A percentile compares a stretch with the other conserved stretches of the same genome.
These are phyloP conservation scores for Mycosphaerella sp. DNA, from an alignment of 2,329 filamentous ascomycete species.

Conservation along the genomic window DNA sequence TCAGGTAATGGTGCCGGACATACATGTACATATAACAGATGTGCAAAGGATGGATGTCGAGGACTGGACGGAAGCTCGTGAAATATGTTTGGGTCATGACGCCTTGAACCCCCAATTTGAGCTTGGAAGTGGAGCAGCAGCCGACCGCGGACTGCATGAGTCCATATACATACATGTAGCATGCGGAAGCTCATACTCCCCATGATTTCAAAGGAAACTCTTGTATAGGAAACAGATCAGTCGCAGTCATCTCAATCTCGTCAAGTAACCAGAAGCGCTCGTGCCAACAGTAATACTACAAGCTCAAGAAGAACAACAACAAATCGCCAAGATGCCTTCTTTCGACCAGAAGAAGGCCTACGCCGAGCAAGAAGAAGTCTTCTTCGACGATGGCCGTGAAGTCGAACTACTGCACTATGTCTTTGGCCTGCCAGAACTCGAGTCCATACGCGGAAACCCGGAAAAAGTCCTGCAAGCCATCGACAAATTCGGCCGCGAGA, in stretches of 20 bases:
- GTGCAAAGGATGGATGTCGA: too few species aligned
- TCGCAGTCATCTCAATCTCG: neutral
- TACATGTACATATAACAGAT: too few species aligned
- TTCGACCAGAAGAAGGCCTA: conserved; percentile 45
- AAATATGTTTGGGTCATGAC: conserved; percentile 2
- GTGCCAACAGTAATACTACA: neutral
- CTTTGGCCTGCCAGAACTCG: conserved; percentile 55
- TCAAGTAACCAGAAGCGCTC: neutral
- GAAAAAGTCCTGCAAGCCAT: conserved; percentile 60
- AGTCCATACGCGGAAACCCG: conserved; percentile 58
- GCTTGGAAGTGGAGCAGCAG: conserved; percentile 9
- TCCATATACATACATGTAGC: neutral
- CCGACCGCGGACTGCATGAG: conserved; percentile 2
- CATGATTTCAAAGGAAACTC: neutral
- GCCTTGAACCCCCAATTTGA: conserved; percentile 8
- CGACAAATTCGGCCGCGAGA: conserved; percentile 60
- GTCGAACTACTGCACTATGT: conserved; percentile 66
- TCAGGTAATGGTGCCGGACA: too few species aligned
- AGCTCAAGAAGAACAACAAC: neutral
- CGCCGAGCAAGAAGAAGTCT: conserved; percentile 43
- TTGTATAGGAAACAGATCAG: neutral
- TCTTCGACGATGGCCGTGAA: conserved; percentile 64
- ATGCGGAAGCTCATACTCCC: conserved; percentile 1
- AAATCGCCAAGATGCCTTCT: conserved; percentile 20
- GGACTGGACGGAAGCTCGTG: too few species aligned